These are phyloP conservation scores for Suhomyces taliae DNA, from an alignment of 1,139 yeast genomes.

Conservation along the genomic window DNA sequence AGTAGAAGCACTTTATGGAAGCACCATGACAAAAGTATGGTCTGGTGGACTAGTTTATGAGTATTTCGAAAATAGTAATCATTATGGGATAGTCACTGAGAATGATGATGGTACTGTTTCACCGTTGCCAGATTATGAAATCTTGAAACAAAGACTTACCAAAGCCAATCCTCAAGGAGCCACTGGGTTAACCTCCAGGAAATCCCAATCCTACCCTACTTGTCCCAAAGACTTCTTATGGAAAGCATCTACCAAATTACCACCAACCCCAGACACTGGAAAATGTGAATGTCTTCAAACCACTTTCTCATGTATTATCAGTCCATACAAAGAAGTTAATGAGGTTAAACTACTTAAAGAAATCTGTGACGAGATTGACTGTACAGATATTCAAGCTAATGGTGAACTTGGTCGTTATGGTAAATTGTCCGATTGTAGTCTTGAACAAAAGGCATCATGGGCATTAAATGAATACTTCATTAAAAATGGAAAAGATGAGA, in stretches of 20 bases:
- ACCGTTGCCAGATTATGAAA: slow-evolving; percentile 45
- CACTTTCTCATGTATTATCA: slow-evolving; percentile 49
- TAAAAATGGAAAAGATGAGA: slow-evolving; percentile 25
- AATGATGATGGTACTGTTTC: slow-evolving; percentile 30
- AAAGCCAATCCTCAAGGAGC: slow-evolving; percentile 33
- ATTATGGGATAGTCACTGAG: slow-evolving; percentile 35
- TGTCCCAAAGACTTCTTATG: slow-evolving; percentile 36
- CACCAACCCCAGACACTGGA: slow-evolving; percentile 53
- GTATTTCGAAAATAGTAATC: slow-evolving; percentile 37
- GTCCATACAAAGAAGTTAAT: slow-evolving; percentile 30
- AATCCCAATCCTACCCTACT: not conserved
- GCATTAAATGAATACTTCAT: slow-evolving; percentile 51
- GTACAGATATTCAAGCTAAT: slow-evolving; percentile 50
- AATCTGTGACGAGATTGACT: slow-evolving; percentile 52
- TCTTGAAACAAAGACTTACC: slow-evolving; percentile 31
- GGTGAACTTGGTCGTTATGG: slow-evolving; percentile 58
- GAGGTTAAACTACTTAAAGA: slow-evolving; percentile 41
- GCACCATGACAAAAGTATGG: slow-evolving; percentile 40
- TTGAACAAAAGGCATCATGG: slow-evolving; percentile 51
- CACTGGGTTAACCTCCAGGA: slow-evolving; percentile 3
- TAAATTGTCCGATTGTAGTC: slow-evolving; percentile 53
- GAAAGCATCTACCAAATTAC: slow-evolving; percentile 47
- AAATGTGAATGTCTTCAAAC: slow-evolving; percentile 59
- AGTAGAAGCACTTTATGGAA: slow-evolving; percentile 37
- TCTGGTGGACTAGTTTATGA: slow-evolving; percentile 45